phyloP scores from a whole-genome alignment of 495 filamentous ascomycete species.

The Penicillium maclennaniae region DNA sequence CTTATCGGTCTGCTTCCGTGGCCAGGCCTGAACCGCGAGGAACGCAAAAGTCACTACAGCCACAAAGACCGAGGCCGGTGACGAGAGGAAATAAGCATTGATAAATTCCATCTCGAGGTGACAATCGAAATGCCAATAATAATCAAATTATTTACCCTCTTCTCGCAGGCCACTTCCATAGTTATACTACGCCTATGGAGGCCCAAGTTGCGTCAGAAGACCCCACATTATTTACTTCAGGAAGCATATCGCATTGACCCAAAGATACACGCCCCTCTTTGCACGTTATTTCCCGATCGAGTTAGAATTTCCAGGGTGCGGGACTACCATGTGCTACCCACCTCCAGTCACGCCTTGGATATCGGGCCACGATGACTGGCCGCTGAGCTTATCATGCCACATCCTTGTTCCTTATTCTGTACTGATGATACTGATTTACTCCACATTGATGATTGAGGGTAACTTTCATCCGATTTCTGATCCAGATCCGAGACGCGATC shows the following conservation, averaged over 20 bases:
- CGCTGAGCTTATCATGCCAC: neutral
- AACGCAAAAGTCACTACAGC: constrained; percentile 13
- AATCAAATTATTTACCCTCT: neutral
- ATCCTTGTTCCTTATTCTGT: neutral
- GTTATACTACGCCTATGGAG: constrained; percentile 16
- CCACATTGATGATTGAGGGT: neutral
- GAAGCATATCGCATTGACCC: neutral
- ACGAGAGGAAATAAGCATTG: constrained; percentile 9
- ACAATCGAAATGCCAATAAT: no score
- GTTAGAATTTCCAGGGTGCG: constrained; percentile 19
- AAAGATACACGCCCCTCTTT: constrained; percentile 1
- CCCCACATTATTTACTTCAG: constrained; percentile 22
- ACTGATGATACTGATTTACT: neutral
- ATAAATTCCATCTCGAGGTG: constrained; percentile 13
- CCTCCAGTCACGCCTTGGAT: neutral
- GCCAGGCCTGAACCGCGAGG: constrained; percentile 10
- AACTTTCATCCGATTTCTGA: neutral
- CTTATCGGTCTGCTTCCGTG: constrained; percentile 2
- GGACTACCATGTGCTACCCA: neutral
- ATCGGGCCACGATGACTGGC: neutral
- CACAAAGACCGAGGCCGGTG: constrained; percentile 15
- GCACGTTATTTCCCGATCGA: constrained; percentile 21
- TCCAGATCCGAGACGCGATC: neutral
- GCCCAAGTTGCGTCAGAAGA: constrained; percentile 5
- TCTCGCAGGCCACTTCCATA: neutral